Base-by-base conservation (phyloP, 1,284 basidiomycete genomes). In the Butyriboletus appendiculatus region DNA sequence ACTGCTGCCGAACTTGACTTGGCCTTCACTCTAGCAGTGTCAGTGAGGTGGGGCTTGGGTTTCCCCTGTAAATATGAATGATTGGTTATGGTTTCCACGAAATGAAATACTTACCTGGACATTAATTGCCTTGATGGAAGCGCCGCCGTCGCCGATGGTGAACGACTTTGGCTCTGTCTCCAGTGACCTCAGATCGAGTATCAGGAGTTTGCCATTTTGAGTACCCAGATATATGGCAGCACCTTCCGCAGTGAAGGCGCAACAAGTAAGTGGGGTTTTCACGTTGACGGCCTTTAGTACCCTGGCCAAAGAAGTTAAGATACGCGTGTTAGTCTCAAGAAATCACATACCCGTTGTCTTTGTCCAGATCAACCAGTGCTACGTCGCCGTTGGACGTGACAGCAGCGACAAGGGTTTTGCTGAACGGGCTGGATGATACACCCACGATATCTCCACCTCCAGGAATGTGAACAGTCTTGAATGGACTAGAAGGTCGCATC, bases 181-280 rank as follows among this genome's bases (percentile, higher is more conserved):
- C 38, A 86, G 68, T 11, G 78, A 75, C 32, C 87, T 82, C 22
- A 90, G 69, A 58, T 88, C 84, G 22, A 86, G 68, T 26, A 85
- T 63, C 22, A 88, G 65, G 18, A 90, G 68, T 53, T 78, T 83
- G 5, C 88, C 88, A 39, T 74, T 75, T 55, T 79, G 78, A 4
- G 86, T 85, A 0, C 86, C 88, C 5, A 84, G 59, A 62, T 85
- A 87, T 48, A 90, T 70, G 14, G 79, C 73, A 8, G 79, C 84
- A 5, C 88, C 88, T 58, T 89, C 86, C 0, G 80, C 74, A 24
- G 87, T 87, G 66, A 90, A 90, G 9, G 75, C 70, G 2, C 86
- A 66, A 12, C 82, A 77, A 4, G 85, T 83, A 11, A 88, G 64
- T 4, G 76, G 71, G 1, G 73, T 71, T 56, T 82, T 79, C 47